Conservation (phyloP, 805 yeast genomes). For the Candida coleopterorum region DNA sequence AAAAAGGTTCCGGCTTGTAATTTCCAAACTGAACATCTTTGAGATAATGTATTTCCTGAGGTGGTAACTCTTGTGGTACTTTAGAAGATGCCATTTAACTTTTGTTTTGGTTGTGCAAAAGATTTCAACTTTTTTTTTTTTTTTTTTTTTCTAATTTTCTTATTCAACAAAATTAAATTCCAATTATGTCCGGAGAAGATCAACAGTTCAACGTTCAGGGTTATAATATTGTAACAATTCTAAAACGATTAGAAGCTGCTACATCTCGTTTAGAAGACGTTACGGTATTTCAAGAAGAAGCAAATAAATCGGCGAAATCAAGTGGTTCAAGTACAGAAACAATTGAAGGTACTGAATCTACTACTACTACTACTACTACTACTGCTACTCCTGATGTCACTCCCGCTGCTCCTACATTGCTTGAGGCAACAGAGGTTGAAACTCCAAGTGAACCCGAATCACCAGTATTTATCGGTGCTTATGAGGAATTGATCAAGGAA, state of each 20-base stretch:
- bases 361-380: conserved; percentile 8
- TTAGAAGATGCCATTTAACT: conserved; percentile 2
- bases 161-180: conserved; percentile 1
- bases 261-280: conserved; percentile 89
- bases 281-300: conserved; percentile 69
- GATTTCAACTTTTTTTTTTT: not conserved
- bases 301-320: conserved; percentile 13
- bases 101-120: not conserved
- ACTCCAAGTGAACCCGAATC: conserved; percentile 16
- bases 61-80: conserved; percentile 26
- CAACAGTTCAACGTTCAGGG: conserved; percentile 62
- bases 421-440: no score
- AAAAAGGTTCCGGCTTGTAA: conserved; percentile 41
- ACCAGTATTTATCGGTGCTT: conserved; percentile 46
- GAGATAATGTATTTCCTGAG: conserved; percentile 39
- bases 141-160: no score
- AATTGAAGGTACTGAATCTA: not conserved
- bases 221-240: conserved; percentile 77
- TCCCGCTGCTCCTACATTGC: no score
- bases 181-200: conserved; percentile 32
- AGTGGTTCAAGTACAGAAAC: conserved; percentile 1
- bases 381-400: conserved; percentile 11
- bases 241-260: conserved; percentile 78
- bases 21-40: conserved; percentile 36
- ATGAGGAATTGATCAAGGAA: conserved; percentile 49